Percentiles rank a stretch among this genome's conserved stretches.
phyloP scores from a whole-genome alignment of 257 asterid species.

The Nicotiana noctiflora region DNA sequence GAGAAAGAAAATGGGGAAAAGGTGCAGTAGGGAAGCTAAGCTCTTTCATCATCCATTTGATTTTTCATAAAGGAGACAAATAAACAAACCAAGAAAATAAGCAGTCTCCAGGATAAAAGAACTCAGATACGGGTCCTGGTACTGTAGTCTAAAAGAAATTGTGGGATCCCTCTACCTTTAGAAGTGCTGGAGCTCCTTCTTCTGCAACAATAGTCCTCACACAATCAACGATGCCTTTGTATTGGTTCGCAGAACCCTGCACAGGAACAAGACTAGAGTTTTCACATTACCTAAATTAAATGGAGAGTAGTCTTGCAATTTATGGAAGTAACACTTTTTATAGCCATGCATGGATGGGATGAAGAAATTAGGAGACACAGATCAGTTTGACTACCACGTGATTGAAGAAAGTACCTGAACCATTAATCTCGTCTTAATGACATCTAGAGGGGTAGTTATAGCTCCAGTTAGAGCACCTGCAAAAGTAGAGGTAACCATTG shows the following conservation, averaged over 20 bases:
- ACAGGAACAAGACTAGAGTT: slow-evolving; percentile 16
- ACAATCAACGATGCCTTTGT: slow-evolving; percentile 71
- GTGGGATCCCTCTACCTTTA: slow-evolving; percentile 44
- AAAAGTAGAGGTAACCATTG: background rate
- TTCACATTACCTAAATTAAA: slow-evolving; percentile 3
- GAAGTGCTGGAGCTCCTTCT: slow-evolving; percentile 74
- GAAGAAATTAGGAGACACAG: background rate
- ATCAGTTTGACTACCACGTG: background rate
- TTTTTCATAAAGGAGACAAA: background rate
- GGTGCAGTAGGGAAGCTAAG: background rate
- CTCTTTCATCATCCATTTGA: background rate
- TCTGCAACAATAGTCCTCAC: slow-evolving; percentile 79
- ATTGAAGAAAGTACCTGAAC: slow-evolving; percentile 53
- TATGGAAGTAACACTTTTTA: background rate
- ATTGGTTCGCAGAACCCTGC: slow-evolving; percentile 84
- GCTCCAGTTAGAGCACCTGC: slow-evolving; percentile 97
- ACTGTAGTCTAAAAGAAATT: background rate
- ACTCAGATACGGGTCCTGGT: background rate
- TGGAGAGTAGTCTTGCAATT: slow-evolving; percentile 1
- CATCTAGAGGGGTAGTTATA: slow-evolving; percentile 94
- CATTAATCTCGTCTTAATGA: slow-evolving; percentile 95
- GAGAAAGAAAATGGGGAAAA: background rate
- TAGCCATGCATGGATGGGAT: background rate
- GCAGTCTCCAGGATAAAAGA: background rate
- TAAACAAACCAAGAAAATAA: background rate